phyloP scores from a whole-genome alignment of 768 basidiomycete genomes.

The Gyrodon lividus region DNA sequence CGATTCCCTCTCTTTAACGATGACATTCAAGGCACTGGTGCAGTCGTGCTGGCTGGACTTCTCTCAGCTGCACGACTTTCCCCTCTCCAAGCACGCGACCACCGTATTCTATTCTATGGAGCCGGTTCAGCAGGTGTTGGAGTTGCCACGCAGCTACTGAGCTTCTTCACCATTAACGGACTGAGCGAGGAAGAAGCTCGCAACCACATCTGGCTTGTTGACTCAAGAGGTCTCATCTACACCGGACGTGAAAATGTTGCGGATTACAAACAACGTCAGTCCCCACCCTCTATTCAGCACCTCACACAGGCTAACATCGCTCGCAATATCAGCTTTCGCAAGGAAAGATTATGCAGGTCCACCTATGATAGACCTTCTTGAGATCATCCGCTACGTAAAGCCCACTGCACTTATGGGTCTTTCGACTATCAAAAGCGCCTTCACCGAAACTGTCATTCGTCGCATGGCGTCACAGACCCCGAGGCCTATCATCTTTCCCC shows the following conservation, averaged over 20 bases:
- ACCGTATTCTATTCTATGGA: constrained; percentile 89
- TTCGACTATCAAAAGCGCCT: constrained; percentile 85
- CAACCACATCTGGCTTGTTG: constrained; percentile 75
- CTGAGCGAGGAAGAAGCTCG: constrained; percentile 76
- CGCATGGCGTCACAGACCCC: constrained; percentile 78
- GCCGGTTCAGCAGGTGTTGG: constrained; percentile 92
- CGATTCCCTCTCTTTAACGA: constrained; percentile 86
- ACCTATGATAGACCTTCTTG: constrained; percentile 69
- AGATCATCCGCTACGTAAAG: constrained; percentile 77
- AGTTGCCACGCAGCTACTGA: constrained; percentile 84
- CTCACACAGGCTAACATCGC: neutral
- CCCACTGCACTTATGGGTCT: constrained; percentile 90
- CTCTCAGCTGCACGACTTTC: constrained; percentile 82
- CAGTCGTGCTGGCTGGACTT: constrained; percentile 89
- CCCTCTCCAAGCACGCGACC: constrained; percentile 61
- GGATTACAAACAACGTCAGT: constrained; percentile 79
- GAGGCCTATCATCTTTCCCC: constrained; percentile 88
- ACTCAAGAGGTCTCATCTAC: constrained; percentile 85
- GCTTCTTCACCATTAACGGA: constrained; percentile 85
- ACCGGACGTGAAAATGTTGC: constrained; percentile 69
- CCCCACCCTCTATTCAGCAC: neutral
- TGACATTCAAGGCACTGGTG: constrained; percentile 89
- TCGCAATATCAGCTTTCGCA: constrained; percentile 64
- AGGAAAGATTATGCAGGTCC: constrained; percentile 76
- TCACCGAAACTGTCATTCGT: constrained; percentile 66